phyloP scores from a whole-genome alignment of 305 asterid species.

The Fraxinus paxiana region DNA sequence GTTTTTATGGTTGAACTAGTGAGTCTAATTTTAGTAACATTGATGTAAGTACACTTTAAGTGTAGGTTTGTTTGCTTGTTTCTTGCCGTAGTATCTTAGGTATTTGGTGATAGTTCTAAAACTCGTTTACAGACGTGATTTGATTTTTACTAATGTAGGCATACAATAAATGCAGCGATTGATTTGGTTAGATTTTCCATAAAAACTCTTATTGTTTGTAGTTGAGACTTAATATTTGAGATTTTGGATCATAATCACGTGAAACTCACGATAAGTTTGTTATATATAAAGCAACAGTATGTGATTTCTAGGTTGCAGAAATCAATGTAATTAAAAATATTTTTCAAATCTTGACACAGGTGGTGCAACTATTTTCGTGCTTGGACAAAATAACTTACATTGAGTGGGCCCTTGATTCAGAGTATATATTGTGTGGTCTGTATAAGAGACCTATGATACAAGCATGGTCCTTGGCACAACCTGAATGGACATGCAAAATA shows the following conservation, averaged over 20 bases:
- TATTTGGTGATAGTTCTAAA: background rate
- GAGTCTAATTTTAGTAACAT: background rate
- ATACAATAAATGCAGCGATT: background rate
- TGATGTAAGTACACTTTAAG: background rate
- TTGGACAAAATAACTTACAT: slow-evolving; percentile 86
- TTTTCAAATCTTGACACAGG: slow-evolving; percentile 38
- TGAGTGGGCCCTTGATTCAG: slow-evolving; percentile 99
- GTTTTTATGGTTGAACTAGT: background rate
- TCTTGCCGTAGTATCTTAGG: background rate
- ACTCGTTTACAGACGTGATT: background rate
- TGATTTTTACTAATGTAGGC: background rate
- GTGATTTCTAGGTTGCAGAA: slow-evolving; percentile 19
- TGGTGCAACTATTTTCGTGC: slow-evolving; percentile 85
- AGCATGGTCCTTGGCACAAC: slow-evolving; percentile 94
- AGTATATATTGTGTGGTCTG: slow-evolving; percentile 88
- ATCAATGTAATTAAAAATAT: slow-evolving; percentile 6
- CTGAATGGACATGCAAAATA: slow-evolving; percentile 97
- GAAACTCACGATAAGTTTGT: background rate
- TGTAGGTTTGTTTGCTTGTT: background rate
- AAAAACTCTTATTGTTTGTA: background rate
- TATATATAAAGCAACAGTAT: background rate
- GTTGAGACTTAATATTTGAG: background rate
- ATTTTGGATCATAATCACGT: background rate
- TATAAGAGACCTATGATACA: slow-evolving; percentile 89
- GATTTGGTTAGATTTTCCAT: background rate